phyloP scores from a whole-genome alignment of 2,329 filamentous ascomycete genomes.

The Chrysoporthe cubensis region DNA sequence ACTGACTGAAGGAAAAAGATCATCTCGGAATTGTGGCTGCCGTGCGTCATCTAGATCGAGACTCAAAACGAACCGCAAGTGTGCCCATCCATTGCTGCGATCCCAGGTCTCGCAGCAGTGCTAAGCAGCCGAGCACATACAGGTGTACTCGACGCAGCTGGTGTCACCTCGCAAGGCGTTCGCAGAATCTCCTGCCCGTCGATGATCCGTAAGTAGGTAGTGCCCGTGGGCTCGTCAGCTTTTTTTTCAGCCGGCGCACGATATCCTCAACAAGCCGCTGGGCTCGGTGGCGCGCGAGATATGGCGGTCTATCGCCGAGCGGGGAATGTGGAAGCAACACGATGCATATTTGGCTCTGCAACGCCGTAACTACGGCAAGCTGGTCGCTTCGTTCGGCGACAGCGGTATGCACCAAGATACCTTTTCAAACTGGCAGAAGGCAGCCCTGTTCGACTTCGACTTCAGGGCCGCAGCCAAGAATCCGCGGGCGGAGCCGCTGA shows the following conservation, averaged over 20 bases:
- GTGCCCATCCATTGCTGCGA: background rate
- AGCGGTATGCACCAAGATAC: slow-evolving; percentile 37
- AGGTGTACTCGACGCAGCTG: background rate
- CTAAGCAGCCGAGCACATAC: background rate
- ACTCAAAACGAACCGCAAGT: background rate
- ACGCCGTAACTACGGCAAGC: slow-evolving; percentile 29
- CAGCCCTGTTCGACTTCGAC: slow-evolving; percentile 25
- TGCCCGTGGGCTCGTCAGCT: background rate
- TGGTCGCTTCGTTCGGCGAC: slow-evolving; percentile 39
- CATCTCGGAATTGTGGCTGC: background rate
- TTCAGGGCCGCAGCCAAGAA: slow-evolving; percentile 27
- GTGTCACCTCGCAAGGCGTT: background rate
- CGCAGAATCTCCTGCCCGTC: background rate
- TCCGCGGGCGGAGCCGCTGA: background rate
- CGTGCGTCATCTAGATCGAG: background rate
- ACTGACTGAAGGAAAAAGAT: background rate
- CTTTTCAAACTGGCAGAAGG: slow-evolving; percentile 39
- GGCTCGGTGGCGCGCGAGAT: slow-evolving; percentile 35
- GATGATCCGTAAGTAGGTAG: background rate
- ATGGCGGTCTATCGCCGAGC: slow-evolving; percentile 36
- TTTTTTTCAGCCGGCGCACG: slow-evolving; percentile 2
- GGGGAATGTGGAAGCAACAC: slow-evolving; percentile 39
- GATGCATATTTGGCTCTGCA: slow-evolving; percentile 40
- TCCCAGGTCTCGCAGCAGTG: background rate
- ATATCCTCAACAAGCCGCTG: slow-evolving; percentile 37